Base-by-base conservation (phyloP, 305 asterid genomes). In the Fraxinus greggii region DNA sequence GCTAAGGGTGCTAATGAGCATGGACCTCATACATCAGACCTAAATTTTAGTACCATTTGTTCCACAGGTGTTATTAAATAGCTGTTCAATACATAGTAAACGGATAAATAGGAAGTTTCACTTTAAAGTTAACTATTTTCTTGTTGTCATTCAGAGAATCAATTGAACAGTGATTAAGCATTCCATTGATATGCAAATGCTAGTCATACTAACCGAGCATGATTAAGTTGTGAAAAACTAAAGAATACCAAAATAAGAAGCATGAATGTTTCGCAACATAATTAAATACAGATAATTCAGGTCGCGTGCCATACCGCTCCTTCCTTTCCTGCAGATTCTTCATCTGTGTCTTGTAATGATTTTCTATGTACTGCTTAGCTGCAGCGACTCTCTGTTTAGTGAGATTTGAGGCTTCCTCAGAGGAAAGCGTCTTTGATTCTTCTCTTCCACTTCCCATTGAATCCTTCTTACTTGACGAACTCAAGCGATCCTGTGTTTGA, bases 331-430 rank as follows among this genome's bases (percentile, higher is more conserved):
- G 97, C 86, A 96, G 92, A 87, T 83, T 96, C 85, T 90, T 93
- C 99, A 86, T 93, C 87, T 94, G 98, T 82, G 88, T 93, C 89
- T 94, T 95, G 93, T 94, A 96, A 86, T 94, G 99, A 85, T 96
- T 96, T 88, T 96, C 99, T 79, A 96, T 96, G 85, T 94, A 96
- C 90, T 94, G 97, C 92, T 94, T 96, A 0, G 99, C 97, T 0
- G 99, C 98, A 83, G 97, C 98, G 45, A 89, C 99, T 84, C 90
- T 92, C 88, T 94, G 97, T 80, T 94, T 91, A 0, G 99, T 96
- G 36, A 93, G 87, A 81, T 82, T 90, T 19, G 99, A 94, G 84
- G 98, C 97, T 82, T 96, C 99, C 81, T 96, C 99, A 45, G 88
- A 86, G 1, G 98, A 86, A 83, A 90, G 80, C 54, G 88, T 77